Percentiles rank a stretch among this genome's conserved stretches.
Conservation (phyloP, 2,329 filamentous ascomycete species). For the Ophiostoma australiae region DNA sequence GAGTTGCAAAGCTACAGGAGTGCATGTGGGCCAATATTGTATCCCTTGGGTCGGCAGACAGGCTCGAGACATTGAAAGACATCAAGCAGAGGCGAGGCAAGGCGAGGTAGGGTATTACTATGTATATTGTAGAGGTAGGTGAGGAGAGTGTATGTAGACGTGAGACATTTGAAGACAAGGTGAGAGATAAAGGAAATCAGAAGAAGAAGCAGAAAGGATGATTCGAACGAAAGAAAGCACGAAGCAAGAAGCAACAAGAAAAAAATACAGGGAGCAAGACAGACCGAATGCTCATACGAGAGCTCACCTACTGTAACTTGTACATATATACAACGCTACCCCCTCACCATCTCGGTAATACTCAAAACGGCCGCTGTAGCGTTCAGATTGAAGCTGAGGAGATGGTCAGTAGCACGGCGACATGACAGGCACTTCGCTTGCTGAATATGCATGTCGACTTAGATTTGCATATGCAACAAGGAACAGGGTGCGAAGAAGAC, state of each 20-base stretch:
- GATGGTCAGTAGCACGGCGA: background rate
- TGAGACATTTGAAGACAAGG: background rate
- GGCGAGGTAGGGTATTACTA: background rate
- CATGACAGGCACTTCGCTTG: background rate
- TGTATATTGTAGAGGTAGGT: background rate
- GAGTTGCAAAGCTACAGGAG: background rate
- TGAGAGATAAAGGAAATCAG: background rate
- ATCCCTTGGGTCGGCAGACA: slow-evolving; percentile 9
- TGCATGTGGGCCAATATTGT: slow-evolving; percentile 11
- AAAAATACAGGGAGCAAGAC: background rate
- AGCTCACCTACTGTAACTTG: background rate
- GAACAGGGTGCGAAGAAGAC: background rate
- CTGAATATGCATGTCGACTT: background rate
- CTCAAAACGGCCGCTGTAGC: background rate
- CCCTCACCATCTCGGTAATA: background rate
- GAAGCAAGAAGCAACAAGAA: background rate
- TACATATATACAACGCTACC: background rate
- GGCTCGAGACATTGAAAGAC: background rate
- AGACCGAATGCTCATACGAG: background rate
- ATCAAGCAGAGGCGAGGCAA: background rate
- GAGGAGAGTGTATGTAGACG: background rate
- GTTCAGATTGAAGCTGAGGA: background rate
- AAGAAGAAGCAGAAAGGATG: background rate
- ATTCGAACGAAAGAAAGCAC: background rate
- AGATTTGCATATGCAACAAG: background rate